Conservation (phyloP, 352 stramenopile genomes). For the Pythium folliculosum region DNA sequence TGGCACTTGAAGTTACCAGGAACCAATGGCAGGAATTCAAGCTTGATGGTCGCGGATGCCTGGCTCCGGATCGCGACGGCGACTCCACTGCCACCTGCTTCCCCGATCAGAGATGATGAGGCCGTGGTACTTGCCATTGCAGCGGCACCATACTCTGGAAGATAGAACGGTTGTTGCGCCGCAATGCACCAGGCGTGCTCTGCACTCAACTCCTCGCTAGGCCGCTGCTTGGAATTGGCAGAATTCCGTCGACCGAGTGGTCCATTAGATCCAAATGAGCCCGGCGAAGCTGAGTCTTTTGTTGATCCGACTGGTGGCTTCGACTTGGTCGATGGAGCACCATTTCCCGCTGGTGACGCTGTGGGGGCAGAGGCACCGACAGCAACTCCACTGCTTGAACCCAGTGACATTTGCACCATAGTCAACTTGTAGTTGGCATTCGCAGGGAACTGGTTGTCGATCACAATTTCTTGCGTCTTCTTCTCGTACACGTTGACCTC, state of each 20-base stretch:
- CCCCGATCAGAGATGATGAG: slow-evolving; percentile 1
- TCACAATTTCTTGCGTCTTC: slow-evolving; percentile 68
- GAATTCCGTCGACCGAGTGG: slow-evolving; percentile 10
- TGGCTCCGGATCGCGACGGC: slow-evolving; percentile 55
- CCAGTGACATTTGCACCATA: slow-evolving; percentile 55
- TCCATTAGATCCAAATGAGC: slow-evolving; percentile 10
- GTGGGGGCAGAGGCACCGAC: background rate
- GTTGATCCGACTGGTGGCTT: background rate
- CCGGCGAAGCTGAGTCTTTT: slow-evolving; percentile 2
- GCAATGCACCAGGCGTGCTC: slow-evolving; percentile 69
- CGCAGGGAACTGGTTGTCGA: slow-evolving; percentile 87
- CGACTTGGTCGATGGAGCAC: background rate
- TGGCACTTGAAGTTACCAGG: slow-evolving; percentile 90
- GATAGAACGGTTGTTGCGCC: slow-evolving; percentile 71
- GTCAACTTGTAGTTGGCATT: slow-evolving; percentile 74
- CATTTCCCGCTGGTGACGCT: background rate
- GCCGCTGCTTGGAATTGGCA: slow-evolving; percentile 27
- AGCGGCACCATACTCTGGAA: slow-evolving; percentile 46
- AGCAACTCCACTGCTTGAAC: background rate
- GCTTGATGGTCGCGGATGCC: slow-evolving; percentile 59
- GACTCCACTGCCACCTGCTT: slow-evolving; percentile 13
- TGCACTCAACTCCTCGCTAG: slow-evolving; percentile 32
- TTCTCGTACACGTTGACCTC: slow-evolving; percentile 83
- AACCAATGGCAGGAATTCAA: slow-evolving; percentile 90
- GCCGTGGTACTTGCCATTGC: slow-evolving; percentile 15